These are phyloP conservation scores for Diophrys sp. DNA, from an alignment of 73 alveolate species.

Conservation along the genomic window DNA sequence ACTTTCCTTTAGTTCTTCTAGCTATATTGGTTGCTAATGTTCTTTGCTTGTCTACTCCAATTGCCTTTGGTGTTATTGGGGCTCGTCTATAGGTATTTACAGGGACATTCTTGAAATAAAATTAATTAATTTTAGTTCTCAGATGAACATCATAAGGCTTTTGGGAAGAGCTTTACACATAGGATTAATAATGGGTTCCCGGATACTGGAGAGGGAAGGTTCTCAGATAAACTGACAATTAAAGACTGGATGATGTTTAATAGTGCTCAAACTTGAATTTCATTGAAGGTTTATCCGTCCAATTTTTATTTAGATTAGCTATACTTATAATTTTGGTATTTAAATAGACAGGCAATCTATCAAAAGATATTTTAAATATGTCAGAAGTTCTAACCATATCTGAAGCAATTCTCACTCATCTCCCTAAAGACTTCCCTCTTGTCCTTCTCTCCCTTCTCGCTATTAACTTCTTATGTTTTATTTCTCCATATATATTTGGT, in stretches of 20 bases:
- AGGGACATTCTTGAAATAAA: neutral
- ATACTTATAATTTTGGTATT: no score
- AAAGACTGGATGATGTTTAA: conserved; percentile 42
- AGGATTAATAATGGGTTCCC: conserved; percentile 37
- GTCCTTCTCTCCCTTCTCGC: neutral
- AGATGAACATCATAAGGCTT: neutral
- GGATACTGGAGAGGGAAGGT: conserved; percentile 56
- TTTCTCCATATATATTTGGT: neutral
- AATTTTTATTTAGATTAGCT: no score
- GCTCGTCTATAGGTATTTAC: neutral
- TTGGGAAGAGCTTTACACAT: neutral
- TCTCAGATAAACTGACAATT: conserved; percentile 35
- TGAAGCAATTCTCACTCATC: neutral
- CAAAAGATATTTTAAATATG: no score
- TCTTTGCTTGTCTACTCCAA: neutral
- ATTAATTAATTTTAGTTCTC: no score
- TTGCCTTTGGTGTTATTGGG: neutral
- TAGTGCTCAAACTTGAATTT: conserved; percentile 36
- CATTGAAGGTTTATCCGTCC: no score
- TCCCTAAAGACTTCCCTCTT: neutral
- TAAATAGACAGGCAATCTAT: no score
- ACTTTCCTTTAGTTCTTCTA: no score
- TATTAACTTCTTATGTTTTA: neutral
- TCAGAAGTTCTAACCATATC: neutral
- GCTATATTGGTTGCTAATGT: no score